phyloP scores from a whole-genome alignment of 2,329 filamentous ascomycete species.

The Fusarium floridanum region DNA sequence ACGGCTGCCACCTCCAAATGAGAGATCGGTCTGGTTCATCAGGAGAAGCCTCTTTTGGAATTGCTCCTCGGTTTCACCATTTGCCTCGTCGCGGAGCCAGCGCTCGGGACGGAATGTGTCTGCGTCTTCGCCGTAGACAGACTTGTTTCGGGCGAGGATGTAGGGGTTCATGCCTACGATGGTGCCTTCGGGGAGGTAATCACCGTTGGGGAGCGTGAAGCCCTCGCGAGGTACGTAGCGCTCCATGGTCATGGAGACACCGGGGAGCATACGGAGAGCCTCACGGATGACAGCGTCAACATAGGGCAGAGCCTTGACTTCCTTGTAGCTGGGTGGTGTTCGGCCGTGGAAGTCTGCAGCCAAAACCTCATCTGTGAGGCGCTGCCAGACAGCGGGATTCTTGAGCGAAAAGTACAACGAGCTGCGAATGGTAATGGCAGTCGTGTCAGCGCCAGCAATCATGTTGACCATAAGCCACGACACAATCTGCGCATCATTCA shows the following conservation, averaged over 20 bases:
- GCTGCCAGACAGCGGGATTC: slow-evolving; percentile 30
- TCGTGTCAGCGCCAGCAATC: slow-evolving; percentile 44
- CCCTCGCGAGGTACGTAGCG: slow-evolving; percentile 58
- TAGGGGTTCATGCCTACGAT: slow-evolving; percentile 54
- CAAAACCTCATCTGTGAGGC: slow-evolving; percentile 33
- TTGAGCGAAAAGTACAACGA: slow-evolving; percentile 42
- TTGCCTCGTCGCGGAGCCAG: slow-evolving; percentile 41
- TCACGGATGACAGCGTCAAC: slow-evolving; percentile 60
- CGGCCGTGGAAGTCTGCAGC: slow-evolving; percentile 5
- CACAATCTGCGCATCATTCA: slow-evolving; percentile 53
- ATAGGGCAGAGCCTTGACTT: slow-evolving; percentile 35
- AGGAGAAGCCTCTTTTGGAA: slow-evolving; percentile 45
- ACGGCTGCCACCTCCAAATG: slow-evolving; percentile 58
- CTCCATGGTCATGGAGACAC: slow-evolving; percentile 58
- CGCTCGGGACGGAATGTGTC: slow-evolving; percentile 59
- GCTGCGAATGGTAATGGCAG: slow-evolving; percentile 42
- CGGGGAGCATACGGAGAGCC: slow-evolving; percentile 59
- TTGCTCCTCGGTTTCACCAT: slow-evolving; percentile 32
- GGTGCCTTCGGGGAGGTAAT: slow-evolving; percentile 48
- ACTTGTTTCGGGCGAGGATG: slow-evolving; percentile 52
- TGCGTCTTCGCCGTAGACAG: slow-evolving; percentile 58
- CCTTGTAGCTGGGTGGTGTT: slow-evolving; percentile 25
- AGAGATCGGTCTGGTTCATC: slow-evolving; percentile 55
- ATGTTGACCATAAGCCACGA: slow-evolving; percentile 52
- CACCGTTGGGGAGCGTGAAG: slow-evolving; percentile 48